Percentiles rank a stretch among this genome's conserved stretches.
phyloP scores from a whole-genome alignment of 139 green algal genomes.

The Microglena sp. region DNA sequence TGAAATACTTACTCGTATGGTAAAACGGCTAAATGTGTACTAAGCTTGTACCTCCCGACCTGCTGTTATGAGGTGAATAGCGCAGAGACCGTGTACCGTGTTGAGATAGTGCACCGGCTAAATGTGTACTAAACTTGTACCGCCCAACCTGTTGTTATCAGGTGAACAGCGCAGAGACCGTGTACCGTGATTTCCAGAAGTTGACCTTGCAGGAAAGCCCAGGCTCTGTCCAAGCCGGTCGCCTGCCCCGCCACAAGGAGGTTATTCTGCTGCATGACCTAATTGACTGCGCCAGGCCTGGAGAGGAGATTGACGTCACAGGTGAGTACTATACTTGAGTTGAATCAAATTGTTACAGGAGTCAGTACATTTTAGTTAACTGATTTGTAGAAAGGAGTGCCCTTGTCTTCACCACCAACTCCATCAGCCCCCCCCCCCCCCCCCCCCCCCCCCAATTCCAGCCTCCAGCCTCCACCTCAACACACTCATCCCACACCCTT shows the following conservation, averaged over 20 bases:
- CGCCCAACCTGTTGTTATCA: slow-evolving; percentile 20
- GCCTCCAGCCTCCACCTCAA: slow-evolving; percentile 48
- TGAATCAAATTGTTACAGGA: background rate
- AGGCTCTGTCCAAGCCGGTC: slow-evolving; percentile 79
- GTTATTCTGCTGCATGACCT: slow-evolving; percentile 94
- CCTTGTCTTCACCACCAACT: background rate
- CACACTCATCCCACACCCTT: background rate
- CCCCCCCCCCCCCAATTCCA: background rate
- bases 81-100: slow-evolving; percentile 89
- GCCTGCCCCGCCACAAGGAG: slow-evolving; percentile 93
- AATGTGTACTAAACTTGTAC: background rate
- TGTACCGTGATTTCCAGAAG: slow-evolving; percentile 99
- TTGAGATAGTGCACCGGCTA: slow-evolving; percentile 31
- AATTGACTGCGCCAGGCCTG: slow-evolving; percentile 85
- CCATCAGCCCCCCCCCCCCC: background rate
- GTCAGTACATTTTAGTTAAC: background rate
- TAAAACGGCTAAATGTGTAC: background rate
- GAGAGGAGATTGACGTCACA: slow-evolving; percentile 91
- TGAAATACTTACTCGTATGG: too few relatives aligned
- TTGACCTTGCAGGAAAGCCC: slow-evolving; percentile 95
- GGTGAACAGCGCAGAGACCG: slow-evolving; percentile 77
- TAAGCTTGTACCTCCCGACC: background rate
- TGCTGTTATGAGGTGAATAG: slow-evolving; percentile 57
- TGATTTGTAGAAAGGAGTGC: background rate
- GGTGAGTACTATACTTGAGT: slow-evolving; percentile 27